Evolutionary conservation across 345 rosid genomes (phyloP).

Genomic region (Noccaea bulbosa): DNA sequence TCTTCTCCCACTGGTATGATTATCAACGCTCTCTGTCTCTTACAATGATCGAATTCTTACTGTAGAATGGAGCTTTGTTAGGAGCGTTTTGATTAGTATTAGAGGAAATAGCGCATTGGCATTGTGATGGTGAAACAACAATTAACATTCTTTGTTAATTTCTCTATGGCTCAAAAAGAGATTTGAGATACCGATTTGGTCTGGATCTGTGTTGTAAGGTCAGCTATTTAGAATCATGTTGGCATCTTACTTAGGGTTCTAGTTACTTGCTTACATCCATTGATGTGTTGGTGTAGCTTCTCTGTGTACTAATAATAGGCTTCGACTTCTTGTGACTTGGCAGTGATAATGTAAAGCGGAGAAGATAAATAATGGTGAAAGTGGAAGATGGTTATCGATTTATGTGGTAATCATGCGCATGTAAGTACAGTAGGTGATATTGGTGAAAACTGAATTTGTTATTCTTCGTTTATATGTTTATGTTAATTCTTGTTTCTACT

Average conservation of each 20-base stretch:
- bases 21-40: background rate
- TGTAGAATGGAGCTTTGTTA: background rate
- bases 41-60: slow-evolving; percentile 2
- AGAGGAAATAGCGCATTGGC: too few species aligned
- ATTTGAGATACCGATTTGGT: slow-evolving; percentile 11
- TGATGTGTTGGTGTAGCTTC: background rate
- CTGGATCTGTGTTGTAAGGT: background rate
- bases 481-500: slow-evolving; percentile 9
- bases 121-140: background rate
- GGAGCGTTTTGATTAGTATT: background rate
- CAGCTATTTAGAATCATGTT: too few species aligned
- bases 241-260: background rate
- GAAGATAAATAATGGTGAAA: slow-evolving; percentile 9
- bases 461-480: slow-evolving; percentile 14
- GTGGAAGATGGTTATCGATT: slow-evolving; percentile 14
- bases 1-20: slow-evolving; percentile 31
- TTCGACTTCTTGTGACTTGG: slow-evolving; percentile 1
- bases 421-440: slow-evolving; percentile 8
- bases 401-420: background rate
- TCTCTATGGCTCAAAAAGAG: background rate
- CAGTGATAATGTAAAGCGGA: slow-evolving; percentile 25
- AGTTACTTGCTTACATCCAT: background rate
- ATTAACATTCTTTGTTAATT: background rate
- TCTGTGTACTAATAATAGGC: background rate
- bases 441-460: background rate